phyloP scores from a whole-genome alignment of 192 early-diverging fungal genomes.

The Coemansia sp. region DNA sequence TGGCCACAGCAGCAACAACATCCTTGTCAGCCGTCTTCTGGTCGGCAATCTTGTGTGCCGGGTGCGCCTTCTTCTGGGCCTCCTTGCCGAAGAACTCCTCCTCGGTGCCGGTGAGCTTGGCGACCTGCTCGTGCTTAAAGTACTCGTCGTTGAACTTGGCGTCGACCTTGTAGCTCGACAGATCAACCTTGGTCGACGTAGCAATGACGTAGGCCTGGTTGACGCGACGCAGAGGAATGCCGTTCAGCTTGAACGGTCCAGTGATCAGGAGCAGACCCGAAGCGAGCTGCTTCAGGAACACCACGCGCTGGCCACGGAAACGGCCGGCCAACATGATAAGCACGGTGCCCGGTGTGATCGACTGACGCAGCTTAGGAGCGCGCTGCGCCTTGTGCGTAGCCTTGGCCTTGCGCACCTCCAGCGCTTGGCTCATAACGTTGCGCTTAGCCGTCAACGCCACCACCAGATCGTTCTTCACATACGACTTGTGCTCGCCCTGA shows the following conservation, averaged over 20 bases:
- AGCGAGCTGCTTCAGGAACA: conserved; percentile 94
- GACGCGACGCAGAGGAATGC: conserved; percentile 95
- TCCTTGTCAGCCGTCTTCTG: conserved; percentile 91
- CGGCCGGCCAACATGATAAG: conserved; percentile 94
- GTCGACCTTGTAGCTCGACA: conserved; percentile 69
- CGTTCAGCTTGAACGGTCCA: conserved; percentile 98
- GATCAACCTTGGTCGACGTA: conserved; percentile 98
- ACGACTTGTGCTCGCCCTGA: conserved; percentile 52
- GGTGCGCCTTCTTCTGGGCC: conserved; percentile 76
- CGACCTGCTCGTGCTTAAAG: conserved; percentile 81
- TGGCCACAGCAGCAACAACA: conserved; percentile 75
- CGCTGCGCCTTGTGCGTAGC: conserved; percentile 74
- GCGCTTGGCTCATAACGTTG: conserved; percentile 76
- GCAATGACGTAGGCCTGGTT: conserved; percentile 99
- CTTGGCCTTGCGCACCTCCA: conserved; percentile 80
- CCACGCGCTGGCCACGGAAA: conserved; percentile 98
- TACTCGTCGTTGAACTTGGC: conserved; percentile 88
- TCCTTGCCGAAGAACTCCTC: conserved; percentile 85
- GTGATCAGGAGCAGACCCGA: conserved; percentile 96
- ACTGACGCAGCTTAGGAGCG: conserved; percentile 73
- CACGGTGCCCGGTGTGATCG: conserved; percentile 98
- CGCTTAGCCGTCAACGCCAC: conserved; percentile 67
- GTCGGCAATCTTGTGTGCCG: conserved; percentile 77
- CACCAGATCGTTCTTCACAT: conserved; percentile 75
- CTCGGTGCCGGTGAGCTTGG: conserved; percentile 77